These are phyloP conservation scores for Cairneyella variabilis DNA, from an alignment of 495 filamentous ascomycete genomes.

Conservation along the genomic window DNA sequence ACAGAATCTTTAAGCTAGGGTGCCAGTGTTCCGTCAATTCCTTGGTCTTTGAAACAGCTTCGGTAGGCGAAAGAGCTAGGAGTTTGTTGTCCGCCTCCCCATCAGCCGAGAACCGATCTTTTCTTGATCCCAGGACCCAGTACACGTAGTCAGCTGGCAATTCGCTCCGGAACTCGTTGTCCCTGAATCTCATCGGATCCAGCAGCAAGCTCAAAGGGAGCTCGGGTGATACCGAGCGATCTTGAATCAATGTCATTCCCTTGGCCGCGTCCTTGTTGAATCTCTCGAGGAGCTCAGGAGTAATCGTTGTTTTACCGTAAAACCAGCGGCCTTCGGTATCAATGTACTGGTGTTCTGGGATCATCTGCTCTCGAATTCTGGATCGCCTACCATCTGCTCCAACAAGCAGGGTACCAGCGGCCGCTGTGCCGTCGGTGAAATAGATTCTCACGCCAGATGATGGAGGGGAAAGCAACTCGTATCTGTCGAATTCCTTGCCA, in stretches of 20 bases:
- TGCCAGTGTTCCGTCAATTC: slow-evolving; percentile 22
- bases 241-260: slow-evolving; percentile 27
- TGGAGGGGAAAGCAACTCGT: slow-evolving; percentile 18
- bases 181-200: slow-evolving; percentile 12
- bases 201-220: slow-evolving; percentile 9
- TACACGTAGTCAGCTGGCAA: slow-evolving; percentile 30
- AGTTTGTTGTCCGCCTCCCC: background rate
- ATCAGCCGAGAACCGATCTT: too few species aligned
- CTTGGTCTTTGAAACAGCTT: slow-evolving; percentile 6
- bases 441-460: background rate
- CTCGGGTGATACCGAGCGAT: slow-evolving; percentile 10
- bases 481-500: slow-evolving; percentile 30
- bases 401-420: slow-evolving; percentile 2
- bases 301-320: slow-evolving; percentile 30
- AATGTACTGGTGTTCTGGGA: slow-evolving; percentile 25
- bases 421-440: slow-evolving; percentile 8
- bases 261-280: slow-evolving; percentile 16
- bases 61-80: background rate
- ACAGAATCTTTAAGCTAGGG: slow-evolving; percentile 14
- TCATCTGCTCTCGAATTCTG: slow-evolving; percentile 19
- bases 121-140: slow-evolving; percentile 27
- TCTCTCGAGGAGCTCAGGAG: slow-evolving; percentile 20
- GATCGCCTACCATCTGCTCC: slow-evolving; percentile 18
- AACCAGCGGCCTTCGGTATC: slow-evolving; percentile 26
- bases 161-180: slow-evolving; percentile 13